Evolutionary conservation across 1,139 yeast genomes (phyloP).

Genomic region (Lodderomyces parapsilosis): DNA sequence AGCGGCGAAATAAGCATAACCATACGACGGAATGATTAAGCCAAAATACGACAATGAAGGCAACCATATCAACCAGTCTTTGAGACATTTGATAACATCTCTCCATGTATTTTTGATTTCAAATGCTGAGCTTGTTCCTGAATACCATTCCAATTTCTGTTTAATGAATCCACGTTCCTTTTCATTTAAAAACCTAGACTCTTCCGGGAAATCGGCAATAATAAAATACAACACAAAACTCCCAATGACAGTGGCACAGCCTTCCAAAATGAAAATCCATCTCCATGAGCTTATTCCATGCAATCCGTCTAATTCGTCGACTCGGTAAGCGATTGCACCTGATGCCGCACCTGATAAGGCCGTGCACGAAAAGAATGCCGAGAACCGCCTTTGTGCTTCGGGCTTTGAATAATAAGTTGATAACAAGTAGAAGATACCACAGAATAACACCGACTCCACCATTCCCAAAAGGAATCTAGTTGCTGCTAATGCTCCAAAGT

Average conservation of each 20-base stretch:
- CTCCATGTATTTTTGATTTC: slow-evolving; percentile 44
- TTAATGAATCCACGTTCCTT: slow-evolving; percentile 51
- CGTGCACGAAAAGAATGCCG: slow-evolving; percentile 57
- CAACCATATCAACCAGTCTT: slow-evolving; percentile 50
- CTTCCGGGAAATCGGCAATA: slow-evolving; percentile 49
- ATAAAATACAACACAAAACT: slow-evolving; percentile 54
- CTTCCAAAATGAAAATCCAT: slow-evolving; percentile 75
- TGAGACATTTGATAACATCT: slow-evolving; percentile 44
- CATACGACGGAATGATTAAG: slow-evolving; percentile 64
- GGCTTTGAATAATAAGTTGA: slow-evolving; percentile 54
- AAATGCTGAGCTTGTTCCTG: slow-evolving; percentile 54
- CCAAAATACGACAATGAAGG: slow-evolving; percentile 64
- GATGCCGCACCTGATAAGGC: slow-evolving; percentile 44
- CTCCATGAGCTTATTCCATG: slow-evolving; percentile 58
- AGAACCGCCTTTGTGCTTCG: slow-evolving; percentile 69
- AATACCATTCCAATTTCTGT: slow-evolving; percentile 50
- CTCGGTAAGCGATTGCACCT: slow-evolving; percentile 44
- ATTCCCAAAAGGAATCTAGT: slow-evolving; percentile 65
- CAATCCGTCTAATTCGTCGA: slow-evolving; percentile 36
- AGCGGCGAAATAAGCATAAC: slow-evolving; percentile 71
- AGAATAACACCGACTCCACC: slow-evolving; percentile 70
- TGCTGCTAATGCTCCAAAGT: slow-evolving; percentile 56
- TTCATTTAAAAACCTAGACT: slow-evolving; percentile 50
- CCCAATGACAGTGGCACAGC: slow-evolving; percentile 35
- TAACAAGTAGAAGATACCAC: slow-evolving; percentile 68